Conservation (phyloP, 495 filamentous ascomycete species). For the Hypoxylon fuscum region DNA sequence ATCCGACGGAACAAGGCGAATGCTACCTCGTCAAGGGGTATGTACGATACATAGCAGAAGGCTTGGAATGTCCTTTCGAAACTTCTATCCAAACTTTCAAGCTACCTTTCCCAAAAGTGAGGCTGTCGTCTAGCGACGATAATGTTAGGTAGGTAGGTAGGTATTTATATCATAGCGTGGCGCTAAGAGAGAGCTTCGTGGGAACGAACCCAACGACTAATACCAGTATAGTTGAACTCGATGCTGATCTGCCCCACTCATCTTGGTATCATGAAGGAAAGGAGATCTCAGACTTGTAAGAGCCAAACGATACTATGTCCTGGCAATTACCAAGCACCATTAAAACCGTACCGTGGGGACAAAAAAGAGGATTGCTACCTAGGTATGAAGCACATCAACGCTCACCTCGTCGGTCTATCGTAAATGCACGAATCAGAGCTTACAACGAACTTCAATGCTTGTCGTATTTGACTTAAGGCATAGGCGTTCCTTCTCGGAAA, state of each 20-base stretch:
- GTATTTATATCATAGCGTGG: neutral
- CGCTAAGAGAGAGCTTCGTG: neutral
- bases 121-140: no score
- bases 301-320: neutral
- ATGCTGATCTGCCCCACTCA: neutral
- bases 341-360: no score
- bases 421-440: neutral
- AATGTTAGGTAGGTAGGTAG: neutral
- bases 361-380: neutral
- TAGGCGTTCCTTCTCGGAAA: neutral
- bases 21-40: no score
- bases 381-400: neutral
- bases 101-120: neutral
- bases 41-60: no score
- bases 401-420: neutral
- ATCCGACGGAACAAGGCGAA: neutral
- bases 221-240: neutral
- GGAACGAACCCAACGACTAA: neutral
- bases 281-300: neutral
- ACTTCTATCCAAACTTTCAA: neutral
- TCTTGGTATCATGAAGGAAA: neutral
- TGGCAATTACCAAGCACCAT: neutral
- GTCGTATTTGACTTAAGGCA: neutral
- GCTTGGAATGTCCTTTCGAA: no score
- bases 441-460: neutral